Evolutionary conservation across 495 filamentous ascomycete species (phyloP).

Genomic region (Astrocystis sublimbata): DNA sequence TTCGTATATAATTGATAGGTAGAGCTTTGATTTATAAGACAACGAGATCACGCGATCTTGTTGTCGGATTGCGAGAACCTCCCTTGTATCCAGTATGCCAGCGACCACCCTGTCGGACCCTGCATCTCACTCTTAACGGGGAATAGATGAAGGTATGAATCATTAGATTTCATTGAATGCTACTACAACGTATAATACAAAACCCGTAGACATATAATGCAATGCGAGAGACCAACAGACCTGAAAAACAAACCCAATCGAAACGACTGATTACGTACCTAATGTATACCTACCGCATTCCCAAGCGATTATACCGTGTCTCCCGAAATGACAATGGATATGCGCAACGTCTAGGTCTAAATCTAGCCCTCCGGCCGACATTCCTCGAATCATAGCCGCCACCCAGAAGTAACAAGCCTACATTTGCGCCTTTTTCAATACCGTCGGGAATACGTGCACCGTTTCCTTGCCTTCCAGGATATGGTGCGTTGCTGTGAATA

Average conservation of each 20-base stretch:
- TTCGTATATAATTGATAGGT: not conserved
- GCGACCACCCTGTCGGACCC: not conserved
- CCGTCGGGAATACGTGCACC: constrained; percentile 62
- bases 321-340: not conserved
- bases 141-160: not conserved
- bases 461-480: constrained; percentile 60
- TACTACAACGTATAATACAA: not conserved
- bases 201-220: not conserved
- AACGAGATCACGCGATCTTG: constrained; percentile 14
- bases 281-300: not conserved
- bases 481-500: constrained; percentile 81
- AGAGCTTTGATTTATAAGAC: constrained; percentile 16
- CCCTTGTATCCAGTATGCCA: not conserved
- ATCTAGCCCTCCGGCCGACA: not conserved
- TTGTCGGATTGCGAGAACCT: constrained; percentile 11
- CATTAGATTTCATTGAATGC: not conserved
- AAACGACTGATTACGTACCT: not conserved
- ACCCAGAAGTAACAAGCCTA: not conserved
- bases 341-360: constrained; percentile 10
- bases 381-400: constrained; percentile 8
- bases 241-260: not conserved
- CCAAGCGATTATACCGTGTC: constrained; percentile 16
- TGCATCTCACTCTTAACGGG: not conserved
- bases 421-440: constrained; percentile 49
- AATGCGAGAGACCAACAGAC: not conserved